Conservation (phyloP, 208 protist species). For the Dictyostelium gargantuum region DNA sequence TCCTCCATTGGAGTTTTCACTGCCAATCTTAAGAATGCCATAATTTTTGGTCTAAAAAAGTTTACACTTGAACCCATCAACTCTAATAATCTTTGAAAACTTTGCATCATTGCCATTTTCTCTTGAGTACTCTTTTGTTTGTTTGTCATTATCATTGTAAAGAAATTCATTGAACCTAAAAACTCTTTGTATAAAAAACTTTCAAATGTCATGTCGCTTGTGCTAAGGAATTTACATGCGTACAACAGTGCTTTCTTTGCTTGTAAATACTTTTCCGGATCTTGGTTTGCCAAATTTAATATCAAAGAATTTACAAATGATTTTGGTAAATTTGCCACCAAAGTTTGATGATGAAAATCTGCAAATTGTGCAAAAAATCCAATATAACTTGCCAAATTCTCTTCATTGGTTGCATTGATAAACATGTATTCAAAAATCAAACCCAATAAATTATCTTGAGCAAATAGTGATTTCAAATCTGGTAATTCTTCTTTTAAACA, state of each 20-base stretch:
- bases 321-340: background rate
- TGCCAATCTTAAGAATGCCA: slow-evolving; percentile 66
- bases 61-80: slow-evolving; percentile 37
- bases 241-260: background rate
- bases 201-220: background rate
- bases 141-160: slow-evolving; percentile 10
- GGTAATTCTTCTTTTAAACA: background rate
- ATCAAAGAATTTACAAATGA: background rate
- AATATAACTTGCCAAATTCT: background rate
- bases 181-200: background rate
- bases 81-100: slow-evolving; percentile 24
- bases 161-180: slow-evolving; percentile 30
- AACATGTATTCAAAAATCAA: slow-evolving; percentile 9
- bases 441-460: background rate
- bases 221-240: background rate
- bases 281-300: background rate
- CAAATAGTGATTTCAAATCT: background rate
- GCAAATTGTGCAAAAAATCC: background rate
- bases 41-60: slow-evolving; percentile 72
- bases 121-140: background rate
- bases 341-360: background rate
- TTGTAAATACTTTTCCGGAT: background rate
- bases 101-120: slow-evolving; percentile 53
- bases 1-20: slow-evolving; percentile 17
- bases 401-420: background rate